These are phyloP conservation scores for Lasiodiplodia hormozganensis DNA, from an alignment of 2,329 filamentous ascomycete species.

Conservation along the genomic window DNA sequence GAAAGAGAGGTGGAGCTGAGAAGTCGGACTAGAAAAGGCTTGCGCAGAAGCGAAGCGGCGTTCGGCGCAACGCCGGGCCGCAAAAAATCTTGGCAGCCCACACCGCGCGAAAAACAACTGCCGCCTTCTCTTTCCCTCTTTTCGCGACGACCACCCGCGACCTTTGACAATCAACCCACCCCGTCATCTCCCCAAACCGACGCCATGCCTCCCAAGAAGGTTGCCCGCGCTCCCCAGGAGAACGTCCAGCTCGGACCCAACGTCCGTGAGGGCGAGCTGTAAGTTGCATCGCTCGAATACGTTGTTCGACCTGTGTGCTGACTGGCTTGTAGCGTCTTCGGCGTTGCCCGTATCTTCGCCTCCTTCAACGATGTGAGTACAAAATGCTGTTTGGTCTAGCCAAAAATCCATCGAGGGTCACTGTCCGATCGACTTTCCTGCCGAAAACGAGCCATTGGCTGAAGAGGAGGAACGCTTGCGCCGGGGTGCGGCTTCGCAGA, in stretches of 20 bases:
- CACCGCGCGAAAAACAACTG: constrained; percentile 22
- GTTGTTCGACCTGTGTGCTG: not conserved
- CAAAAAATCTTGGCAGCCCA: constrained; percentile 29
- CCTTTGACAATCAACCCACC: constrained; percentile 35
- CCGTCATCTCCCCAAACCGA: constrained; percentile 43
- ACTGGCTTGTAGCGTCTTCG: constrained; percentile 70
- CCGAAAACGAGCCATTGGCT: not conserved
- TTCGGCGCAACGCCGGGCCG: constrained; percentile 20
- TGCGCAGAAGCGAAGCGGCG: constrained; percentile 18
- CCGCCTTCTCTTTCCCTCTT: not conserved
- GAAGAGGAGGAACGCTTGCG: not conserved
- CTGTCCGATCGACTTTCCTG: not conserved
- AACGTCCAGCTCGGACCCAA: constrained; percentile 94
- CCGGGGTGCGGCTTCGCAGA: not conserved
- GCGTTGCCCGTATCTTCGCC: constrained; percentile 97
- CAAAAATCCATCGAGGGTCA: not conserved
- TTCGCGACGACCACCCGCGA: constrained; percentile 24
- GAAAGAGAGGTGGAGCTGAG: constrained; percentile 7
- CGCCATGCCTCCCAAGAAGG: constrained; percentile 89
- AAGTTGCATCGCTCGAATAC: not conserved
- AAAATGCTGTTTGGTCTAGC: not conserved
- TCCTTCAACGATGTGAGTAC: constrained; percentile 63
- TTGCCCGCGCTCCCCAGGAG: constrained; percentile 81
- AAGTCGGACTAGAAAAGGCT: constrained; percentile 14
- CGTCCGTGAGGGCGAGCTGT: constrained; percentile 83